A percentile compares a stretch with the other conserved stretches of the same genome.
Conservation (phyloP, 139 green algal genomes). For the Chlorella sp. region DNA sequence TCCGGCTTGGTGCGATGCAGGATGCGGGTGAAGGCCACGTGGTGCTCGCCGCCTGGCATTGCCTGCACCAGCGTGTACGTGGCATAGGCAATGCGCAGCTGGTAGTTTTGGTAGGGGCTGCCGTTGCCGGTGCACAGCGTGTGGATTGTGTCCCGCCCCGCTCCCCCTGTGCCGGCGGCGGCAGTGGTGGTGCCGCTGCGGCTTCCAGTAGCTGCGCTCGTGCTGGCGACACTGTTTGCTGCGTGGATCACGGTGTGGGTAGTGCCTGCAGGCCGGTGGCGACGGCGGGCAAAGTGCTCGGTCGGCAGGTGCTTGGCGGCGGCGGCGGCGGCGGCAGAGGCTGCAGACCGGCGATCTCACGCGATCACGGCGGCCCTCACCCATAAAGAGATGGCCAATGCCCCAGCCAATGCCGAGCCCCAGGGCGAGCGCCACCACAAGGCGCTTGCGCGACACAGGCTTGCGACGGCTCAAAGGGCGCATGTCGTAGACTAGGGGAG, state of each 20-base stretch:
- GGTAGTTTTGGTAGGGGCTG: slow-evolving; percentile 81
- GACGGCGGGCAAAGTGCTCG: background rate
- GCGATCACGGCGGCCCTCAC: background rate
- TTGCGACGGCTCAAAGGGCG: background rate
- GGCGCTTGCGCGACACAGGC: background rate
- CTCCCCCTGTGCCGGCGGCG: background rate
- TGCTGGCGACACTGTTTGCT: background rate
- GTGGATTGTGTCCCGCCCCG: background rate
- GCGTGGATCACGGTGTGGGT: slow-evolving; percentile 22
- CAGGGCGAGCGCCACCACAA: background rate
- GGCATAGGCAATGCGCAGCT: slow-evolving; percentile 62
- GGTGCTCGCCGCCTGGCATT: slow-evolving; percentile 77
- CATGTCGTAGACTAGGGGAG: too few relatives aligned
- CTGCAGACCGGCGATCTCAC: background rate
- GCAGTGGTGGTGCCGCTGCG: background rate
- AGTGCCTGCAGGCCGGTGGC: slow-evolving; percentile 13
- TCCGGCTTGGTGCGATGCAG: slow-evolving; percentile 74
- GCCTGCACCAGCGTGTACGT: slow-evolving; percentile 78
- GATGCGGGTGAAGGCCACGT: slow-evolving; percentile 84
- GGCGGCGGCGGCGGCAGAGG: background rate
- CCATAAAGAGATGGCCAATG: slow-evolving; percentile 45
- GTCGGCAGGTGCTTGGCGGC: background rate
- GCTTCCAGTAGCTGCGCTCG: background rate
- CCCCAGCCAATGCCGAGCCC: slow-evolving; percentile 18
- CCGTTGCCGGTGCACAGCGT: slow-evolving; percentile 84